phyloP scores from a whole-genome alignment of 768 basidiomycete genomes.

The Amyloporia xantha region DNA sequence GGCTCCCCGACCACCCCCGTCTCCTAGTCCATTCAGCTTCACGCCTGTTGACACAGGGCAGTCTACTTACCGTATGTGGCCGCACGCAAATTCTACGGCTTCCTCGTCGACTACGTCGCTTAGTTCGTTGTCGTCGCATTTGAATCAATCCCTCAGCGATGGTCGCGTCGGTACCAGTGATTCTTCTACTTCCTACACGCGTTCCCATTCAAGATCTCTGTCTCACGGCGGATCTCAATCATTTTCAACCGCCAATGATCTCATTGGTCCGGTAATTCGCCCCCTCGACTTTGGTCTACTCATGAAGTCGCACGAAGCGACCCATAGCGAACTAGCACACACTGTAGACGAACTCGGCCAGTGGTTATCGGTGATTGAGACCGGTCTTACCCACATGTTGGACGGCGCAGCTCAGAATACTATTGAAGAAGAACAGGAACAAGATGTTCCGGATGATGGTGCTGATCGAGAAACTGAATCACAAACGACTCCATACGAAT shows the following conservation, averaged over 20 bases:
- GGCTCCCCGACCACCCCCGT: slow-evolving; percentile 31
- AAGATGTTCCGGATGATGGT: slow-evolving; percentile 14
- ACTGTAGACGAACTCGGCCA: slow-evolving; percentile 70
- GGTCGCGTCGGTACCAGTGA: slow-evolving; percentile 11
- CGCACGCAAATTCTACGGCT: slow-evolving; percentile 24
- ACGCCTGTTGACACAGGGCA: slow-evolving; percentile 15
- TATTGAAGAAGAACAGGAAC: slow-evolving; percentile 62
- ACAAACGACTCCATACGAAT: slow-evolving; percentile 6
- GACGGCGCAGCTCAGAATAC: slow-evolving; percentile 43
- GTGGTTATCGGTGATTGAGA: slow-evolving; percentile 73
- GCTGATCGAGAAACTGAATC: not conserved
- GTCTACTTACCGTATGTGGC: slow-evolving; percentile 6
- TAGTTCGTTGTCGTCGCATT: slow-evolving; percentile 27
- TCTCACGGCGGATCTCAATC: slow-evolving; percentile 20
- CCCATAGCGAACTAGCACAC: slow-evolving; percentile 62
- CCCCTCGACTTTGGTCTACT: slow-evolving; percentile 65
- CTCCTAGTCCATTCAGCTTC: slow-evolving; percentile 32
- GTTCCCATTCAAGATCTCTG: slow-evolving; percentile 11
- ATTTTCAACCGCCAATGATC: slow-evolving; percentile 10
- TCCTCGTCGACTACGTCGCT: slow-evolving; percentile 35
- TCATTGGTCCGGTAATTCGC: slow-evolving; percentile 40
- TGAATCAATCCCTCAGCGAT: slow-evolving; percentile 19
- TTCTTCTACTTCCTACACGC: slow-evolving; percentile 11
- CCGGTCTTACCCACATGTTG: slow-evolving; percentile 62
- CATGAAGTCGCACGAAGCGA: slow-evolving; percentile 47